Base-by-base conservation (phyloP, 495 filamentous ascomycete genomes). In the Emericellopsis terricola region DNA sequence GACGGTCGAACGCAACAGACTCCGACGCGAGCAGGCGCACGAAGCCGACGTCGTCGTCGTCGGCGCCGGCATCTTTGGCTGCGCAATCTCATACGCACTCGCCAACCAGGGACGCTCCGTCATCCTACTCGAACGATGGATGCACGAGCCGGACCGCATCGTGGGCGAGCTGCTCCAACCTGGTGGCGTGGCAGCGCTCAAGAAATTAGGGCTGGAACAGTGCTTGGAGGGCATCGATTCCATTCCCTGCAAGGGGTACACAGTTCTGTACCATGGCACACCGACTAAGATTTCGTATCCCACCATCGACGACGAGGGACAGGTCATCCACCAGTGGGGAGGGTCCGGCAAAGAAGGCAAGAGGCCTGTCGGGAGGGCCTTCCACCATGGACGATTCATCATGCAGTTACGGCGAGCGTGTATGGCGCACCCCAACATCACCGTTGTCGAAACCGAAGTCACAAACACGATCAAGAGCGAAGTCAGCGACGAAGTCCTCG, bases 121-220 rank as follows among this genome's bases (percentile, higher is more conserved):
- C 11, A 68, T 93, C n/a, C 59, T 97, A 32, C 69, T 97, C 15
- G 89, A 97, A 56, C 64, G 65, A 41, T 87, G 77, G 53, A 60
- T 94, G 51, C 85, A 87, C 56, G 81, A 94, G 59, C 89, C 89
- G 9, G 83, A 96, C 60, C 76, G 89, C 36, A 97, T 97, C 46
- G 86, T 97, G 15, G 89, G 89, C 36, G 89, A 97, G 60, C 57
- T 97, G 38, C 57, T 97, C 48, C 89, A 97, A 52, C 89, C 89
- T 3, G 89, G 89, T 19, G 89, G 89, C 28, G 75, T 93, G 26
- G 56, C 64, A 28, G 85, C 91, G 14, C 62, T 97, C 40, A 65
- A 76, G 46, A 72, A 77, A 42, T 59, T 97, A 34, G 91, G 91
- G 5, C 54, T 97, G 33, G 52, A 52, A 29, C 70, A 81, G 39